Evolutionary conservation across 169 alveolate species (phyloP), one percentile per base, ranked within the genome.

Genomic region (Cryptosporidium muris): DNA sequence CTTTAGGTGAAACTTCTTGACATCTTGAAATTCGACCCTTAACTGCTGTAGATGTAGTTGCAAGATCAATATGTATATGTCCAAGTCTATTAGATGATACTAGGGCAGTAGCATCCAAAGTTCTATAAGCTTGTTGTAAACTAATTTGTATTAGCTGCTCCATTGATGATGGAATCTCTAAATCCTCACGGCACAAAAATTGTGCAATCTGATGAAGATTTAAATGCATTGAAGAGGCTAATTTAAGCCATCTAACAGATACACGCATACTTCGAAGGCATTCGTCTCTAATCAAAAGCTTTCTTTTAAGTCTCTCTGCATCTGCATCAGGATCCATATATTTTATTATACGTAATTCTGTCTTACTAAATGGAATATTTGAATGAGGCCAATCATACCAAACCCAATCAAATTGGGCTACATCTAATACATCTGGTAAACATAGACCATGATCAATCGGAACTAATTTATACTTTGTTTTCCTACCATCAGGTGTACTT

Each of bases 381-480:
- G 99, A 93, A 67, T 97, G 97, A 1, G 96, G 97, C 99, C 99
- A 98, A 14, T 94, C 96, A 89, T 94, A 95, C 99, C 99, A 98
- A 14, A 96, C 98, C 66, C 97, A 89, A 62, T 98, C 99, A 88
- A 96, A 93, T 54, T 96, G 96, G n/a, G 97, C 96, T 2, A 98
- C 98, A 88, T 97, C 99, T 47, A 97, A 91, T 51, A 92, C 95
- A 89, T 97, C 99, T 7, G 99, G 99, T 88, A 98, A 90, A 51
- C 97, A 94, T 54, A 97, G 89, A 1, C 99, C 99, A 91, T 98
- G 99, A 89, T 98, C 99, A 42, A 98, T 97, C n/a, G 99, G 99
- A 14, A 98, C 93, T 51, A 98, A 93, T 67, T 96, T 95, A 90
- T 65, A 90, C 89, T 90, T 90, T 4, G 93, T 81, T 38, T 68